A percentile compares a stretch with the other conserved stretches of the same genome.
Evolutionary conservation across 2,329 filamentous ascomycete genomes (phyloP).

Genomic region (Arthrobotrys iridis): DNA sequence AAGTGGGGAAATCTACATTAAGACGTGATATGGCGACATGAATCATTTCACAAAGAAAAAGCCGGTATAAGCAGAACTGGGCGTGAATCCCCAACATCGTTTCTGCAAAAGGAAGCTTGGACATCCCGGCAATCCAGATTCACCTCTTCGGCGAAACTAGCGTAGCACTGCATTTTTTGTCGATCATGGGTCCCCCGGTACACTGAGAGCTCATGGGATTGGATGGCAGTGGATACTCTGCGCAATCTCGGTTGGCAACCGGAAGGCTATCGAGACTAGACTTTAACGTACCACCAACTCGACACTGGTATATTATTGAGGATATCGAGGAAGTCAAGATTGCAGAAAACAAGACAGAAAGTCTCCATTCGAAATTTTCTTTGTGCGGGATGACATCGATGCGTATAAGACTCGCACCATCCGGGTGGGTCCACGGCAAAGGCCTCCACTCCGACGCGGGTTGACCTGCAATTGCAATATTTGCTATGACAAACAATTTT

Average conservation of each 20-base stretch:
- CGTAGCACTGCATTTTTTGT: constrained; percentile 35
- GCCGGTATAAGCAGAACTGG: no score
- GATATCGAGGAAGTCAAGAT: constrained; percentile 22
- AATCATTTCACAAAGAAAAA: no score
- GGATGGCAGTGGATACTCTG: constrained; percentile 7
- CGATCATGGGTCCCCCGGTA: neutral
- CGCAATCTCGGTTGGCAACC: no score
- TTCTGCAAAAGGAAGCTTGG: neutral
- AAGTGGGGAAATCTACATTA: neutral
- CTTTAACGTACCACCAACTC: no score
- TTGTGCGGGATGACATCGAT: neutral
- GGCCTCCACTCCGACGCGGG: neutral
- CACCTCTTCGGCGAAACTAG: constrained; percentile 16
- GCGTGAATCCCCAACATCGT: no score
- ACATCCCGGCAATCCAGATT: constrained; percentile 4
- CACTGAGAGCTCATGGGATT: neutral
- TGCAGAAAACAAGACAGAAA: neutral
- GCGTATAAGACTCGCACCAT: neutral
- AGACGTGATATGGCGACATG: constrained; percentile 53
- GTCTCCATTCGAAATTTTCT: neutral
- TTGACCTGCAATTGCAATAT: neutral
- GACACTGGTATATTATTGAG: neutral
- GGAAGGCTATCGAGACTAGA: no score
- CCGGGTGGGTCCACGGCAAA: neutral
- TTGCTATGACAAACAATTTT: neutral